Evolutionary conservation across 1,284 basidiomycete genomes (phyloP).

Genomic region (Tetrapyrgos nigripes): DNA sequence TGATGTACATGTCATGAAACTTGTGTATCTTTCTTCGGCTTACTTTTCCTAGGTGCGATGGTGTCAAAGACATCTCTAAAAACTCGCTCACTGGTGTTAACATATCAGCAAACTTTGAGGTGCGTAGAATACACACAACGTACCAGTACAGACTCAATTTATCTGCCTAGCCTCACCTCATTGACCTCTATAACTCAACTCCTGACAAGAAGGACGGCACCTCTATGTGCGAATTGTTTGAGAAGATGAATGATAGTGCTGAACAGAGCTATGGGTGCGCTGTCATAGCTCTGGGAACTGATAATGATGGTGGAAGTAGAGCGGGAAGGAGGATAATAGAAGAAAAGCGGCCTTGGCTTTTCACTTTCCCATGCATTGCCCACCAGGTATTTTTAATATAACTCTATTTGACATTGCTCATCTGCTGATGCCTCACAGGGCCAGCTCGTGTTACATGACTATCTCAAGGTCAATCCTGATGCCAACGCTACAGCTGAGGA

Average conservation of each 20-base stretch:
- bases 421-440: not conserved
- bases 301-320: constrained; percentile 22
- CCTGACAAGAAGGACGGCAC: constrained; percentile 11
- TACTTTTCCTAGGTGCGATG: constrained; percentile 11
- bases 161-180: not conserved
- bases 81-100: constrained; percentile 14
- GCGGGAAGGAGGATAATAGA: constrained; percentile 14
- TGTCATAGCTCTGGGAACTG: constrained; percentile 16
- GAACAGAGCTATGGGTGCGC: constrained; percentile 14
- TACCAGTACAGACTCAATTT: not conserved
- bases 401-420: not conserved
- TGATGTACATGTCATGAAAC: constrained; percentile 1
- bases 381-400: constrained; percentile 23
- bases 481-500: constrained; percentile 16
- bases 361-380: constrained; percentile 17
- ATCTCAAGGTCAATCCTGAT: constrained; percentile 8
- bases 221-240: constrained; percentile 5
- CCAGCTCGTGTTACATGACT: constrained; percentile 4
- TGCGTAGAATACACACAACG: not conserved
- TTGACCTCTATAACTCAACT: constrained; percentile 16
- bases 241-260: constrained; percentile 11
- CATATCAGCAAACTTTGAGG: constrained; percentile 14
- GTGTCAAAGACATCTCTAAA: constrained; percentile 14
- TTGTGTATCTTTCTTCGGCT: not conserved
- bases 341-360: constrained; percentile 11